Base-by-base conservation (phyloP, 352 stramenopile species). In the Globisporangium mamillatum region DNA sequence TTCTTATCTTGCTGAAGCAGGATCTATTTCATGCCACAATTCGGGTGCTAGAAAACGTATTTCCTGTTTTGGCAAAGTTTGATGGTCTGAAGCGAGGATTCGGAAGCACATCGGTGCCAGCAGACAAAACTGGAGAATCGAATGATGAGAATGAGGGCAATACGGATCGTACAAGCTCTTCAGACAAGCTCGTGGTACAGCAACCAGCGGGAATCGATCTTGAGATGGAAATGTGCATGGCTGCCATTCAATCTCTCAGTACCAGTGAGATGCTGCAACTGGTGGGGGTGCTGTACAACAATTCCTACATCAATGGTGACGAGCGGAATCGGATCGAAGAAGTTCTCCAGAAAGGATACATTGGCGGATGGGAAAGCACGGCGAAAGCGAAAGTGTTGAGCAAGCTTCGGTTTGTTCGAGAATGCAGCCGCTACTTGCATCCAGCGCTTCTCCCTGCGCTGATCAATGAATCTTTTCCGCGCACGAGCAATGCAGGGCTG, bases 291-390 rank as follows among this genome's bases (percentile, higher is more conserved):
- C 69, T 94, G 63, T 74, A 84, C 55, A 73, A 84, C 34, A 86
- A 90, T 64, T 91, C 87, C 53, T 94, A 90, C 63, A 88, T 94
- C 57, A 94, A 88, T 52, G 71, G 63, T 4, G 82, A 91, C n/a
- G 87, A 94, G 68, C 68, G 77, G 5, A 73, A 86, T 69, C 75
- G 79, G 9, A 88, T 94, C 68, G 84, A 89, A 68, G 85, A 92
- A 62, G 70, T 94, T 32, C 77, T 94, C 7, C 86, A 93, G 55
- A 90, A 91, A 52, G 87, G 87, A 0, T 93, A 92, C 57, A 92
- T 94, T 29, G 85, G 83, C 53, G 83, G 84, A 2, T 93, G 87
- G 87, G 87, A 93, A 62, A 77, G 67, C 22, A 88, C 79, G 1
- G 85, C 87, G 29, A 93, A 93, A 67, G 27, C 72, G 3, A 81